A percentile compares a stretch with the other conserved stretches of the same genome.
phyloP scores from a whole-genome alignment of 2,329 filamentous ascomycete species.

The Metarhizium robertsii region DNA sequence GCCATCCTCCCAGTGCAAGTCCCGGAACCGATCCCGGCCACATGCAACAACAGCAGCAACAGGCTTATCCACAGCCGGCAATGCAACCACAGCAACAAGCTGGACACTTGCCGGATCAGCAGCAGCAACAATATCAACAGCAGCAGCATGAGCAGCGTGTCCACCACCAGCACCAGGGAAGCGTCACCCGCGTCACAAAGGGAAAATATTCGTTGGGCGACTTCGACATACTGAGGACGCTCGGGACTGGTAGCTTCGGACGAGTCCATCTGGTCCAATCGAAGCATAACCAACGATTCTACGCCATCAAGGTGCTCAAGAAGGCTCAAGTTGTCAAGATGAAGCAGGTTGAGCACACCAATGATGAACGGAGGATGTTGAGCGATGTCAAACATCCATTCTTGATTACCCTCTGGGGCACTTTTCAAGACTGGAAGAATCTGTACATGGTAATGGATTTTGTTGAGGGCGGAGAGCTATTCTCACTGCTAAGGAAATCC shows the following conservation, averaged over 20 bases:
- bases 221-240: constrained; percentile 80
- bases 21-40: constrained; percentile 26
- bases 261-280: constrained; percentile 95
- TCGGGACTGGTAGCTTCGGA: constrained; percentile 95
- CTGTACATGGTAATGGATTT: constrained; percentile 99
- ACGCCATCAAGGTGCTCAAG: constrained; percentile 97
- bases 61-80: constrained; percentile 17
- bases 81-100: constrained; percentile 15
- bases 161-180: constrained; percentile 22
- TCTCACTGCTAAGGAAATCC: constrained; percentile 91
- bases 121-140: constrained; percentile 12
- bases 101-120: constrained; percentile 12
- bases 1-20: constrained; percentile 23
- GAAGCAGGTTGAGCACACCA: constrained; percentile 99
- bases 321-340: constrained; percentile 98
- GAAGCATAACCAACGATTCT: constrained; percentile 95
- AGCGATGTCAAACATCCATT: constrained; percentile 97
- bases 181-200: constrained; percentile 63
- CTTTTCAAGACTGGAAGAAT: constrained; percentile 91
- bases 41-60: constrained; percentile 28
- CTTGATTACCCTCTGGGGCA: constrained; percentile 95
- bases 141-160: constrained; percentile 19
- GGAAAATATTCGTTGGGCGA: constrained; percentile 93
- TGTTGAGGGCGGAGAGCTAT: constrained; percentile 95
- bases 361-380: constrained; percentile 93